Evolutionary conservation across 495 filamentous ascomycete genomes (phyloP), one percentile per base, ranked within the genome.

Genomic region (Parathielavia hyrcaniae): DNA sequence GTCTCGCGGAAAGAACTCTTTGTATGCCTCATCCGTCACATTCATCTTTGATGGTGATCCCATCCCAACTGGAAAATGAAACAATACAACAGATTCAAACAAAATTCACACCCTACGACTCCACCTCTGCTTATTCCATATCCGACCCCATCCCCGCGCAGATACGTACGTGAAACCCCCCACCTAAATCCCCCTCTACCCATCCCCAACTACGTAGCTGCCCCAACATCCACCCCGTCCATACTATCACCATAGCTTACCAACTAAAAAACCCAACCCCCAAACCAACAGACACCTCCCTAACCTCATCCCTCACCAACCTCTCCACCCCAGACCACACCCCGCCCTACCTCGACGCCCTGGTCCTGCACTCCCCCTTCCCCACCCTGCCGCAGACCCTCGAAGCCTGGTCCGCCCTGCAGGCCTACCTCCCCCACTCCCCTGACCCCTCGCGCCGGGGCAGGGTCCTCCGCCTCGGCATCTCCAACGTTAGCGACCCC

Each of bases 311-410:
- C 10, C 72, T 95, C n/a, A 58, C 71, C n/a, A 83, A 89, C 67
- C 79, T 93, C 44, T 64, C 67, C 23, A 64, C 68, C 39, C 50
- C 66, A 8, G 64, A 57, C 22, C 65, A 73, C 8, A 0, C 36
- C 30, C 65, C 73, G 7, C 63, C 81, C 6, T 91, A 91, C 59
- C 76, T 93, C 47, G 89, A 92, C 65, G 82, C 81, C 53, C 67
- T 92, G 1, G 70, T 93, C 30, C 72, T 95, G 12, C 89, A 93
- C 73, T 83, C 81, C 3, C 87, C 89, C 1, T 71, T 87, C 38
- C 72, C 71, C 4, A 80, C 78, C 11, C 62, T 81, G 19, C 60
- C 74, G 3, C 73, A 83, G 56, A 91, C 86, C 0, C 62, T 86
- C 17, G 73, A 79, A 58, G 88, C 83, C 30, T 91, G 86, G 86